Percentiles rank a stretch among this genome's conserved stretches.
These are phyloP conservation scores for Aeminium ludgeri DNA, from an alignment of 495 filamentous ascomycete genomes.

Conservation along the genomic window DNA sequence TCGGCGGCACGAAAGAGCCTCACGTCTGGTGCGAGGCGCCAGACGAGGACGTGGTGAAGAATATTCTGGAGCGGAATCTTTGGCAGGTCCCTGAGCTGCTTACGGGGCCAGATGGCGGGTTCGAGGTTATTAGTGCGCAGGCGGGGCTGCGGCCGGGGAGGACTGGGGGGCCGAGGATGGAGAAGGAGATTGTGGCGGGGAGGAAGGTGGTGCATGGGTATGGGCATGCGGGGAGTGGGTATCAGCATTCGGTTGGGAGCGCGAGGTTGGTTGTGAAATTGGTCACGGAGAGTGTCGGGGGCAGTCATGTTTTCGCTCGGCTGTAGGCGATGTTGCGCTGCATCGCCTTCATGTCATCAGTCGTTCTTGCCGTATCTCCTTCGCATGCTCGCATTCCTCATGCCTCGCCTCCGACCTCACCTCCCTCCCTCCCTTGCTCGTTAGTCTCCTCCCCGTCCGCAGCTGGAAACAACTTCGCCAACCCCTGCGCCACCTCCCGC, in stretches of 20 bases:
- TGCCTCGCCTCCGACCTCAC: not conserved
- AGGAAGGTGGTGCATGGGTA: constrained; percentile 17
- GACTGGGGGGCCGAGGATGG: constrained; percentile 24
- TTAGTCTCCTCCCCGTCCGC: too few species aligned
- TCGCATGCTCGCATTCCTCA: not conserved
- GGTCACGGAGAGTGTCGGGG: constrained; percentile 8
- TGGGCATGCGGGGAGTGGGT: constrained; percentile 18
- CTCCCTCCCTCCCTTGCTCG: too few species aligned
- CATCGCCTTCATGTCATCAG: not conserved
- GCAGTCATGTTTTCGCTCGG: constrained; percentile 1
- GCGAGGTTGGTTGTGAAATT: constrained; percentile 11
- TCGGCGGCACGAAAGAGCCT: constrained; percentile 26
- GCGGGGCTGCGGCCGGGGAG: constrained; percentile 27
- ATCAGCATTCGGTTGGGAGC: constrained; percentile 15
- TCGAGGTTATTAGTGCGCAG: constrained; percentile 25
- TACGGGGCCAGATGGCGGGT: constrained; percentile 19
- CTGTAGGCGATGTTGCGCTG: not conserved
- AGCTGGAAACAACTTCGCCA: constrained; percentile 14
- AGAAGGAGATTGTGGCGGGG: constrained; percentile 15
- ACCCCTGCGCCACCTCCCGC: constrained; percentile 31
- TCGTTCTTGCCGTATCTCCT: too few species aligned
- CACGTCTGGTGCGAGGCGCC: constrained; percentile 21
- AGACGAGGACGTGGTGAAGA: constrained; percentile 20
- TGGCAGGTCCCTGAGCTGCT: constrained; percentile 24
- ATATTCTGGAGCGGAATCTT: constrained; percentile 22